These are phyloP conservation scores for Cinchona pubescens DNA, from an alignment of 257 asterid species.

Conservation along the genomic window DNA sequence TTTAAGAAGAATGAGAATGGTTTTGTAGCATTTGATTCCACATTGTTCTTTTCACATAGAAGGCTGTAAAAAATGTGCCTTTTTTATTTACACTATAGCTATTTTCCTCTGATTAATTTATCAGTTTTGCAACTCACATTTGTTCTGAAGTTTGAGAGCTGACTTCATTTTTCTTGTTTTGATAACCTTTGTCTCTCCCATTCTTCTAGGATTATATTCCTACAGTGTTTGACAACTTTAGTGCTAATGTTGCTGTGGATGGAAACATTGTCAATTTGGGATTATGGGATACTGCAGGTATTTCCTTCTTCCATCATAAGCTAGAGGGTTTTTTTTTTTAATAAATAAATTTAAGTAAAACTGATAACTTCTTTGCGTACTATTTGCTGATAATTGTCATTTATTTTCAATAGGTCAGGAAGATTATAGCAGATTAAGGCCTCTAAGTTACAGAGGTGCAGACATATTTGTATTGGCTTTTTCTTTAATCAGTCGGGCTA, in stretches of 20 bases:
- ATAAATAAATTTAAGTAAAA: background rate
- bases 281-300: slow-evolving; percentile 96
- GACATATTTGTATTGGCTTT: slow-evolving; percentile 84
- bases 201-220: slow-evolving; percentile 71
- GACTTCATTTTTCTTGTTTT: background rate
- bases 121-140: background rate
- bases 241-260: slow-evolving; percentile 92
- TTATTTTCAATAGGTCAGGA: slow-evolving; percentile 63
- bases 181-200: background rate
- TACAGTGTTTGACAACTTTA: slow-evolving; percentile 86
- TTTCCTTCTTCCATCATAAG: slow-evolving; percentile 6
- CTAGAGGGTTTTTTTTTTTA: background rate
- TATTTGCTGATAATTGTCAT: slow-evolving; percentile 10
- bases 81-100: background rate
- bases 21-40: slow-evolving; percentile 1
- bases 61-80: background rate
- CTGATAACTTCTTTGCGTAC: slow-evolving; percentile 1
- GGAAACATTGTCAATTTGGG: slow-evolving; percentile 92
- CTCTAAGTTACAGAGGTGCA: slow-evolving; percentile 93
- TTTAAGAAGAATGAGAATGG: background rate
- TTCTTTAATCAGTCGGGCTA: slow-evolving; percentile 89
- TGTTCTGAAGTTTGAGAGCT: background rate
- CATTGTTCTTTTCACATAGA: background rate
- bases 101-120: background rate
- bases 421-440: slow-evolving; percentile 96